Conservation (phyloP, 352 stramenopile genomes). For the Globisporangium rhizosaccharum region DNA sequence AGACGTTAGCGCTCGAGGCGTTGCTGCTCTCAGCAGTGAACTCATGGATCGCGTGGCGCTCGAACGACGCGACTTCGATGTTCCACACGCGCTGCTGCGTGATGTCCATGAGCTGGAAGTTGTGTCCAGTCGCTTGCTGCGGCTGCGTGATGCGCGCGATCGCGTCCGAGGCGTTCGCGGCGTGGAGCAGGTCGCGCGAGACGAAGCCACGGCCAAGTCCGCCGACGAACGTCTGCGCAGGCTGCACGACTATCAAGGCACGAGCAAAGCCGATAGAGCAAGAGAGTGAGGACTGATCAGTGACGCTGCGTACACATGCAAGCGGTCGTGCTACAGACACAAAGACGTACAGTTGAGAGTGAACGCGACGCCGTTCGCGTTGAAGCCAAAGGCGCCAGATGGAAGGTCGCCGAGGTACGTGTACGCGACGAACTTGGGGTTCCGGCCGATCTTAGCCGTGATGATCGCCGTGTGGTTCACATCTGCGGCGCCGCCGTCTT, state of each 20-base stretch:
- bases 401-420: slow-evolving; percentile 73
- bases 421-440: slow-evolving; percentile 59
- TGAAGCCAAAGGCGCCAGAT: slow-evolving; percentile 68
- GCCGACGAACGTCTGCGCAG: slow-evolving; percentile 45
- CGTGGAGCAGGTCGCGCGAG: slow-evolving; percentile 50
- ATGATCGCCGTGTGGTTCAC: slow-evolving; percentile 66
- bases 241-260: slow-evolving; percentile 47
- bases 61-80: slow-evolving; percentile 60
- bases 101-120: slow-evolving; percentile 78
- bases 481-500: slow-evolving; percentile 46
- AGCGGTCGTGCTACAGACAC: background rate
- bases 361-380: slow-evolving; percentile 61
- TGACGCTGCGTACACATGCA: background rate
- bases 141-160: slow-evolving; percentile 43
- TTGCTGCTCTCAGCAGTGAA: slow-evolving; percentile 7
- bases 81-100: slow-evolving; percentile 42
- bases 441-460: slow-evolving; percentile 41
- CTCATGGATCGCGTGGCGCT: slow-evolving; percentile 45
- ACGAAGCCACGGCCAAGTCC: slow-evolving; percentile 66
- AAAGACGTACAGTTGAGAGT: slow-evolving; percentile 66
- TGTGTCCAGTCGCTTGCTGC: slow-evolving; percentile 58
- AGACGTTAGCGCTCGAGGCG: slow-evolving; percentile 13
- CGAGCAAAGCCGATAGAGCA: background rate
- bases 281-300: background rate
- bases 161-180: slow-evolving; percentile 37